Evolutionary conservation across 202 grass and related monocot species (phyloP), one percentile per base, ranked within the genome.

Genomic region (Dendrocalamus latiflorus): DNA sequence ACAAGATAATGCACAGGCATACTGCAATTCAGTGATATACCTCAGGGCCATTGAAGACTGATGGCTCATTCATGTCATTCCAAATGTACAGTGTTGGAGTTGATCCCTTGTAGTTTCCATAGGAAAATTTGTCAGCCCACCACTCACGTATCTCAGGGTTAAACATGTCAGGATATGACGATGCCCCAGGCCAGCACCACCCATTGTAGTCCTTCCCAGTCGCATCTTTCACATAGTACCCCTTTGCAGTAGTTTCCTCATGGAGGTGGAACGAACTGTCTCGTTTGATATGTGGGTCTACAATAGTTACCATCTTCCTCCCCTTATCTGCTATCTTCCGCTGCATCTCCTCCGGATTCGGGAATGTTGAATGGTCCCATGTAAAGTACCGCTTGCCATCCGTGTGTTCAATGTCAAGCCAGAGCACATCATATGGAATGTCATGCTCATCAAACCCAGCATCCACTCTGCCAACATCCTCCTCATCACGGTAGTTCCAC

Each of bases 31-130:
- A 74, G n/a, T 37, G 9, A 22, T 65, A 90, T 90, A 94, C 95
- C 95, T 98, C 95, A 55, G 95, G 92, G 68, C 95, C 95, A 82
- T 98, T 98, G 80, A 98, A 98, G 81, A 98, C 90, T 4, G 95
- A 98, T 57, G 95, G 95, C 25, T 98, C 95, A 48, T 98, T 98
- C 95, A 98, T 98, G 84, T 98, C 95, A 71, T 95, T 98, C 95
- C 92, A 98, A 79, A 87, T 98, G 76, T 95, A 91, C 57, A 98
- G 75, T 5, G 82, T 90, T 75, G 95, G 86, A 13, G 92, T 98
- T 59, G 95, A 98, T 64, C 95, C 92, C 74, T 91, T 92, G 81
- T 95, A 98, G 71, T 87, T 90, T 81, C 91, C 72, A 18, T 86
- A 88, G 43, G 89, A 88, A 58, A 98, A 98, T 73, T 95, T 91